Percentiles rank a stretch among this genome's conserved stretches.
These are phyloP conservation scores for Oryza coarctata DNA, from an alignment of 176 grass and related monocot genomes.

Conservation along the genomic window DNA sequence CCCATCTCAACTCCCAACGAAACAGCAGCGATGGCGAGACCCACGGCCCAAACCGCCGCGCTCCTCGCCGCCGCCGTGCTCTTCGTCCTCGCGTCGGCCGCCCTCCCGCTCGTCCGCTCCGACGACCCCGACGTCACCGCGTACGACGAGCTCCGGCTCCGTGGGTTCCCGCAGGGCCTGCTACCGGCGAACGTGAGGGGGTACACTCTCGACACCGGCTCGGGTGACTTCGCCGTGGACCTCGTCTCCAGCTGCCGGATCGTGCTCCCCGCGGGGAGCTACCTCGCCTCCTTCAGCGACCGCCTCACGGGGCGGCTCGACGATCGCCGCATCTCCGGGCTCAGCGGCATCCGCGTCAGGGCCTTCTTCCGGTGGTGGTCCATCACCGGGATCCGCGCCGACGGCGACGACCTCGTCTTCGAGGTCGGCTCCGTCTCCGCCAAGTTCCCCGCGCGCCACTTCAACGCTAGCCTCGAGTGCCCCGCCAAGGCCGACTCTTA, in stretches of 20 bases:
- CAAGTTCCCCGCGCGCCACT: conserved; percentile 53
- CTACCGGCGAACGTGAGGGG: conserved; percentile 51
- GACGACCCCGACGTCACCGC: conserved; percentile 26
- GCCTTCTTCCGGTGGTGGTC: conserved; percentile 67
- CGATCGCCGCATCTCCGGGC: conserved; percentile 46
- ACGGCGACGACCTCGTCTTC: conserved; percentile 57
- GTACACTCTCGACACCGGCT: conserved; percentile 46
- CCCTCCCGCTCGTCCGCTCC: conserved; percentile 35
- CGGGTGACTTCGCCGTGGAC: conserved; percentile 52
- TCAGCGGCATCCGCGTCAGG: conserved; percentile 55
- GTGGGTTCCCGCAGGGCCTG: conserved; percentile 50
- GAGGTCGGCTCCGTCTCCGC: conserved; percentile 54
- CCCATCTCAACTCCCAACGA: neutral
- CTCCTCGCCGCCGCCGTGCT: conserved; percentile 29
- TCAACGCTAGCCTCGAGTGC: conserved; percentile 63
- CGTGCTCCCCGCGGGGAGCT: conserved; percentile 52
- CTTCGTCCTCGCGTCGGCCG: neutral
- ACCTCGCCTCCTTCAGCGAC: conserved; percentile 50
- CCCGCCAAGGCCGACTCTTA: conserved; percentile 35
- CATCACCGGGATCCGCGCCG: conserved; percentile 59
- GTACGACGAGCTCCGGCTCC: conserved; percentile 53
- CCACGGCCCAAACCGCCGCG: neutral
- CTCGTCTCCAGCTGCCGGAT: conserved; percentile 48
- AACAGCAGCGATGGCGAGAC: conserved; percentile 25
- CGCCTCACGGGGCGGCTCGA: conserved; percentile 48